A percentile compares a stretch with the other conserved stretches of the same genome.
Evolutionary conservation across 768 basidiomycete genomes (phyloP).

Genomic region (Macrocybe gigantea): DNA sequence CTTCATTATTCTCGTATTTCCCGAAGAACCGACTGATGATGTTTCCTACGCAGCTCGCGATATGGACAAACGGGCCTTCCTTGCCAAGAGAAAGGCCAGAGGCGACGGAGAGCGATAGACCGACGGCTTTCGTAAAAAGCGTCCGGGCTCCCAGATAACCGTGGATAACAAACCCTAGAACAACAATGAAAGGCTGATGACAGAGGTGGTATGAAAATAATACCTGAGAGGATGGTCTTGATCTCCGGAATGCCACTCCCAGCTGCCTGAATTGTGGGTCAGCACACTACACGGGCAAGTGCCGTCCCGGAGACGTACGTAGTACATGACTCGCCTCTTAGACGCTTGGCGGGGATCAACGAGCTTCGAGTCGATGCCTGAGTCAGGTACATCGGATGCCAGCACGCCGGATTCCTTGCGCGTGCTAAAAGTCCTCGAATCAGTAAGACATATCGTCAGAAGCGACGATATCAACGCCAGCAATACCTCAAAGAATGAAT

Average conservation of each 20-base stretch:
- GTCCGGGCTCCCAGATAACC: constrained; percentile 92
- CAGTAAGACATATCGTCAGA: constrained; percentile 84
- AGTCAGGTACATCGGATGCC: constrained; percentile 38
- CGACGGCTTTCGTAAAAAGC: constrained; percentile 85
- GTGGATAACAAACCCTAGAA: constrained; percentile 87
- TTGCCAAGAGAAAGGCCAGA: constrained; percentile 86
- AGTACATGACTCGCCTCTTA: constrained; percentile 75
- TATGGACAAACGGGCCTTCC: constrained; percentile 77
- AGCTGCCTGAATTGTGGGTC: constrained; percentile 54
- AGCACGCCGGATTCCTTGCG: constrained; percentile 84
- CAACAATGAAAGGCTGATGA: background rate
- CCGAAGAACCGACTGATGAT: constrained; percentile 79
- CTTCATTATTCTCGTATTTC: constrained; percentile 97
- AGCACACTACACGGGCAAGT: background rate
- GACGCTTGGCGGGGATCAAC: constrained; percentile 15
- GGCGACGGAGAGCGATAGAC: constrained; percentile 85
- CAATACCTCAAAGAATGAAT: constrained; percentile 40
- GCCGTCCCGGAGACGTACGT: constrained; percentile 44
- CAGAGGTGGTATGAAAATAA: background rate
- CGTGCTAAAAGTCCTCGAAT: constrained; percentile 83
- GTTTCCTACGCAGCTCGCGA: constrained; percentile 89
- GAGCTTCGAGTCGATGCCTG: constrained; percentile 18
- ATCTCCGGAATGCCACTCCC: constrained; percentile 97
- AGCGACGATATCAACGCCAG: constrained; percentile 69
- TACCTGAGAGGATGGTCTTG: constrained; percentile 88